Conservation (phyloP, 306 rosid species). For the Purshia tridentata region DNA sequence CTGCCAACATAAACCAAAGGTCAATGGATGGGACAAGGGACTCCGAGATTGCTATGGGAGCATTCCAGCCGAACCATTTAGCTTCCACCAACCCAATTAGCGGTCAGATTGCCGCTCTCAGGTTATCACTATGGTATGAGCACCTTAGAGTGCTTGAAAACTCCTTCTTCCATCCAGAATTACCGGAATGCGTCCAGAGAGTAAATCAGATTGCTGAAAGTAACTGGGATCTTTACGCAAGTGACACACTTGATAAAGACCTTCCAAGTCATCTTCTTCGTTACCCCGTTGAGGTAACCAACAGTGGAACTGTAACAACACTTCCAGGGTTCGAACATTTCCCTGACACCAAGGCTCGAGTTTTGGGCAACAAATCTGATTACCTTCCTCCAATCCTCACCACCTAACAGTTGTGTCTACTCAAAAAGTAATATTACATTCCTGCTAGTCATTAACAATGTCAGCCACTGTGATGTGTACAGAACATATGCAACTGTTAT, state of each 20-base stretch:
- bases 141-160: slow-evolving; percentile 41
- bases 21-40: slow-evolving; percentile 94
- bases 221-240: slow-evolving; percentile 33
- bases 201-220: slow-evolving; percentile 24
- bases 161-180: slow-evolving; percentile 28
- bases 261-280: slow-evolving; percentile 41
- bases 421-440: neutral
- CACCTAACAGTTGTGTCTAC: slow-evolving; percentile 24
- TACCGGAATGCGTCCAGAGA: slow-evolving; percentile 10
- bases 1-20: slow-evolving; percentile 87
- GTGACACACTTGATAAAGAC: slow-evolving; percentile 2
- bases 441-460: neutral
- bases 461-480: neutral
- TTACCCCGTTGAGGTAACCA: slow-evolving; percentile 42
- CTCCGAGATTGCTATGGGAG: slow-evolving; percentile 92
- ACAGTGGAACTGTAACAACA: slow-evolving; percentile 19
- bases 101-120: slow-evolving; percentile 61
- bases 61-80: slow-evolving; percentile 61
- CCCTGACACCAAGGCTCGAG: slow-evolving; percentile 51
- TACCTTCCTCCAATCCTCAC: slow-evolving; percentile 46
- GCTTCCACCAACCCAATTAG: slow-evolving; percentile 31
- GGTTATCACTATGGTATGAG: slow-evolving; percentile 67
- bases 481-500: neutral
- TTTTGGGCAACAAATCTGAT: slow-evolving; percentile 35
- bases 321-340: slow-evolving; percentile 34